Evolutionary conservation across 805 yeast genomes (phyloP), one percentile per base, ranked within the genome.

Genomic region (Saturnispora galanensis): DNA sequence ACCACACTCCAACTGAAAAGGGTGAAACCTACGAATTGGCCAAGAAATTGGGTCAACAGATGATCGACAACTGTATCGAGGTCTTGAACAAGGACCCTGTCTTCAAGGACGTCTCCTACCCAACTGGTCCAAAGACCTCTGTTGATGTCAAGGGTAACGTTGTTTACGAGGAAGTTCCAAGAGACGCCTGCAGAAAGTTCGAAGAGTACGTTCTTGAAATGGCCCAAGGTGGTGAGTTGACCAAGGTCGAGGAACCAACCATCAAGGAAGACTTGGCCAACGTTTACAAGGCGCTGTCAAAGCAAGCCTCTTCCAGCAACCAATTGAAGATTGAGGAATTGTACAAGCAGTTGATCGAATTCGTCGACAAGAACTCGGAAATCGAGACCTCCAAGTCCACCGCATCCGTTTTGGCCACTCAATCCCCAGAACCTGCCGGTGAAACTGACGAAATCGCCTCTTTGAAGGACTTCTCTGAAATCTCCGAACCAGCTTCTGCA

Each of bases 11-110:
- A 39, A 76, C 81, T 46, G 81, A 75, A 52, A 84, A 84, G 62
- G 97, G 97, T 62, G 94, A 83, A 63, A 89, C 95, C 58, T 93
- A 90, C 68, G 77, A 82, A 62, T 77, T 93, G 55, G 97, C 95
- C 44, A 84, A 84, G 64, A 79, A 73, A 56, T 74, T 93, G 55
- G 97, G 97, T 63, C 84, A 82, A 61, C 96, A 88, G 69, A 79
- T 93, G 64, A 84, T 93, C 60, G 96, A 88, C 61, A 93, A 88
- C 74, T 90, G 97, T 78, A 78, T 79, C 59, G 95, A 88, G 67
- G 95, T 86, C 36, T 56, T 74, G 50, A 59, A 74, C 35, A 79
- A 76, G 48, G 82, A 82, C 55, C 98, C 98, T 34, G 97, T 90
- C 48, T 93, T 81, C 77, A 93, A 90, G 68, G 97, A 93, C 63